Percentiles rank a stretch among this genome's conserved stretches.
These are phyloP conservation scores for Sonneratia caseolaris DNA, from an alignment of 345 rosid species.

Conservation along the genomic window DNA sequence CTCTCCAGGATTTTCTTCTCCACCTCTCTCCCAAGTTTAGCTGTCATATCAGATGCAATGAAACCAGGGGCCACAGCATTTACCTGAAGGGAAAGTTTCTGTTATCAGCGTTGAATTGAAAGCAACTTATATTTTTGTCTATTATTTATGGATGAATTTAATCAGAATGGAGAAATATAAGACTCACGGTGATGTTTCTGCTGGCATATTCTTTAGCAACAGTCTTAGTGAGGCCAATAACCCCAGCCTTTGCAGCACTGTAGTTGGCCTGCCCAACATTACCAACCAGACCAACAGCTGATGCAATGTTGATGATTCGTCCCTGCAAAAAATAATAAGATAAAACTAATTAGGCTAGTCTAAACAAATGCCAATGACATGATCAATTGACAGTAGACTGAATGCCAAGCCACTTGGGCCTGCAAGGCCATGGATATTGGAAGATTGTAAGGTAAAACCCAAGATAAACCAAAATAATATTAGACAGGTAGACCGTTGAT, in stretches of 20 bases:
- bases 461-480: not conserved
- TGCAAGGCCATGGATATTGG: not conserved
- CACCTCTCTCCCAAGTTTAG: conserved; percentile 80
- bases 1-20: conserved; percentile 84
- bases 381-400: not conserved
- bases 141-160: not conserved
- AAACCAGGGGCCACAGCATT: conserved; percentile 92
- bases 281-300: conserved; percentile 62
- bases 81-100: conserved; percentile 32
- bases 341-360: not conserved
- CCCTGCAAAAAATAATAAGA: conserved; percentile 39
- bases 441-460: not conserved
- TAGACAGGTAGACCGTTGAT: conserved; percentile 6
- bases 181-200: conserved; percentile 75
- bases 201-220: conserved; percentile 85
- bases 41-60: conserved; percentile 92
- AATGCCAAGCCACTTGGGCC: not conserved
- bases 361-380: not conserved
- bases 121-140: not conserved
- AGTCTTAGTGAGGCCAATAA: conserved; percentile 78
- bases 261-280: conserved; percentile 97
- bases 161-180: not conserved
- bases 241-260: conserved; percentile 98
- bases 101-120: not conserved
- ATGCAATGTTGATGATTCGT: conserved; percentile 74